Evolutionary conservation across 1,284 basidiomycete species (phyloP).

Genomic region (Neonothopanus nambi): DNA sequence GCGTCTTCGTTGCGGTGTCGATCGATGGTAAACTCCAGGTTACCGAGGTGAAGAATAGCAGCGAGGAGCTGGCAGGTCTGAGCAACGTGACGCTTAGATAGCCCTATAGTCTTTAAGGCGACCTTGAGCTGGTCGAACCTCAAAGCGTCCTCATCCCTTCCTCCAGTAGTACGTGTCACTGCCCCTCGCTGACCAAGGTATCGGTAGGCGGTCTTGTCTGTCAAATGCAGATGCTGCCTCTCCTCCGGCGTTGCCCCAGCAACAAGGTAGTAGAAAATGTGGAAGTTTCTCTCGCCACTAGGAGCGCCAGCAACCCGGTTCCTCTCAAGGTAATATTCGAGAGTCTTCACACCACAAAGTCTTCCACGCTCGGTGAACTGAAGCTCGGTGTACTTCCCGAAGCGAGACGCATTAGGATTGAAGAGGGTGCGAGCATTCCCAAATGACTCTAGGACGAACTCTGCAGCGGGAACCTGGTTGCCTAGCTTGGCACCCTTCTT

Average conservation of each 20-base stretch:
- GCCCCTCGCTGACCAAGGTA: constrained; percentile 74
- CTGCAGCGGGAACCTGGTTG: constrained; percentile 85
- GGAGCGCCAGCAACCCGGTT: constrained; percentile 80
- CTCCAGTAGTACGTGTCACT: constrained; percentile 41
- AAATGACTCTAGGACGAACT: constrained; percentile 94
- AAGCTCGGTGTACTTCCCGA: constrained; percentile 92
- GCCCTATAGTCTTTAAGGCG: constrained; percentile 89
- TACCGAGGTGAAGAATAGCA: constrained; percentile 94
- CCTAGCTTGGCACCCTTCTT: constrained; percentile 93
- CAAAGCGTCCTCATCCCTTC: constrained; percentile 71
- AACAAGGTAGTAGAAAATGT: constrained; percentile 95
- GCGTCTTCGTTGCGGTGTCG: constrained; percentile 83
- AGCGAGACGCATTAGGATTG: constrained; percentile 90
- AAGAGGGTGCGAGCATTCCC: constrained; percentile 87
- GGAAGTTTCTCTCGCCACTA: constrained; percentile 92
- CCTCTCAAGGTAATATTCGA: constrained; percentile 96
- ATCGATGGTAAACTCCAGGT: constrained; percentile 91
- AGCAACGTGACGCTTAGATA: constrained; percentile 91
- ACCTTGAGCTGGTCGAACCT: constrained; percentile 92
- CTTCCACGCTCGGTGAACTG: constrained; percentile 92
- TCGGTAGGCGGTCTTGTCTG: constrained; percentile 77
- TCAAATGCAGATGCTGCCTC: constrained; percentile 81
- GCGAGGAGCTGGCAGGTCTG: constrained; percentile 94
- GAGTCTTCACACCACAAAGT: constrained; percentile 88
- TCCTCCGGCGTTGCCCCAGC: constrained; percentile 90